Conservation (phyloP, 805 yeast genomes). For the Wickerhamomyces bovis region DNA sequence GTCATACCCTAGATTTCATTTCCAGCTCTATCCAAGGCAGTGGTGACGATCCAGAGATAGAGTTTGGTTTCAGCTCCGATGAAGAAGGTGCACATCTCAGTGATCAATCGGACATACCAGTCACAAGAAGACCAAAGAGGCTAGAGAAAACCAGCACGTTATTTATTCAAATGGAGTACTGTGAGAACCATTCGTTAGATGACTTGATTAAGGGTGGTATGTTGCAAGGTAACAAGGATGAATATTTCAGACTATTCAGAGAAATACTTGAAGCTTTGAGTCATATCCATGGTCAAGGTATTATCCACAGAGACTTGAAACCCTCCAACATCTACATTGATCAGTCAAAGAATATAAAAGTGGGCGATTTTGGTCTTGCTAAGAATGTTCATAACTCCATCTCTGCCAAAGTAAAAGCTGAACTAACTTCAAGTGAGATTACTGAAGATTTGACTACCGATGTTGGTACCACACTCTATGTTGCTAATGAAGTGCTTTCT, state of each 20-base stretch:
- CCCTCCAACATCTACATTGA: conserved; percentile 96
- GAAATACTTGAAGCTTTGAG: conserved; percentile 86
- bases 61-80: conserved; percentile 36
- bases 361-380: conserved; percentile 97
- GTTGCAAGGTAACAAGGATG: conserved; percentile 61
- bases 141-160: conserved; percentile 51
- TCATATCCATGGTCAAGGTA: conserved; percentile 89
- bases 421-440: conserved; percentile 18
- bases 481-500: conserved; percentile 79
- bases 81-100: conserved; percentile 15
- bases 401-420: conserved; percentile 24
- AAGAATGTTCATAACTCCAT: conserved; percentile 65
- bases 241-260: conserved; percentile 85
- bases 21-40: conserved; percentile 47
- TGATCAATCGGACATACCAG: conserved; percentile 2
- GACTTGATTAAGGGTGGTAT: conserved; percentile 77
- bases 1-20: conserved; percentile 55
- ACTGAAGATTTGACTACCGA: conserved; percentile 81
- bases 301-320: conserved; percentile 90
- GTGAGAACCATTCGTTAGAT: conserved; percentile 86
- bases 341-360: conserved; percentile 78
- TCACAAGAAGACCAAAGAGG: conserved; percentile 16
- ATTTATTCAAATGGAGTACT: conserved; percentile 97
- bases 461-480: conserved; percentile 90
- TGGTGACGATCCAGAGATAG: conserved; percentile 43